Evolutionary conservation across 768 basidiomycete species (phyloP).

Genomic region (Pulveroboletus sp.): DNA sequence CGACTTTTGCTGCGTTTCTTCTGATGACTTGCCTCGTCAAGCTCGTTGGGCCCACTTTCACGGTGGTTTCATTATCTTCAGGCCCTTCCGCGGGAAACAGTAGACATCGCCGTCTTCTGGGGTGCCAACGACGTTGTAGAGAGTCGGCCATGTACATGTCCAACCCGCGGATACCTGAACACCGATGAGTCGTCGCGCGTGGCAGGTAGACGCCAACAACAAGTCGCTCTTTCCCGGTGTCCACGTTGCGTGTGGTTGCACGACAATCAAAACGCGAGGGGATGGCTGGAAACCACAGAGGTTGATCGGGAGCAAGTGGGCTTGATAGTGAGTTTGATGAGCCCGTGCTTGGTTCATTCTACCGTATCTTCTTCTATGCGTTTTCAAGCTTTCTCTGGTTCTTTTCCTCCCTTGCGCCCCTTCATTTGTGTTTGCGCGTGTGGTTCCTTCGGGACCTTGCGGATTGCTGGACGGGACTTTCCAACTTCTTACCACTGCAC

Average conservation of each 20-base stretch:
- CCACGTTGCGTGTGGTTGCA: slow-evolving; percentile 16
- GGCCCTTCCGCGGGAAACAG: slow-evolving; percentile 47
- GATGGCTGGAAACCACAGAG: slow-evolving; percentile 34
- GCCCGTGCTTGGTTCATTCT: slow-evolving; percentile 4
- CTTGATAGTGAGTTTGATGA: slow-evolving; percentile 24
- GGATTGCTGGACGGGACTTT: slow-evolving; percentile 8
- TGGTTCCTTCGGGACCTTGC: slow-evolving; percentile 8
- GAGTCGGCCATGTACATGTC: slow-evolving; percentile 13
- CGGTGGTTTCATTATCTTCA: slow-evolving; percentile 65
- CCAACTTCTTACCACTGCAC: background rate
- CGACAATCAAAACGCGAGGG: slow-evolving; percentile 29
- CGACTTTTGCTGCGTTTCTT: background rate
- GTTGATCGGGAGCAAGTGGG: slow-evolving; percentile 23
- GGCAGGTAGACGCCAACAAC: background rate
- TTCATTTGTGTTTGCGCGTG: slow-evolving; percentile 4
- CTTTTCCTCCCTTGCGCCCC: background rate
- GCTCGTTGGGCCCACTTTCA: slow-evolving; percentile 45
- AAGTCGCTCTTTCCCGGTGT: slow-evolving; percentile 6
- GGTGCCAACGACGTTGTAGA: slow-evolving; percentile 23
- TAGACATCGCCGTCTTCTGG: slow-evolving; percentile 67
- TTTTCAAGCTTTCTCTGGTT: background rate
- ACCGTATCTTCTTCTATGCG: background rate
- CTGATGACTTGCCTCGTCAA: slow-evolving; percentile 26
- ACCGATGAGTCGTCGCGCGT: slow-evolving; percentile 6
- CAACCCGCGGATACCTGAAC: slow-evolving; percentile 11